These are phyloP conservation scores for Eragrostis curvula DNA, from an alignment of 176 grass and related monocot species.

Conservation along the genomic window DNA sequence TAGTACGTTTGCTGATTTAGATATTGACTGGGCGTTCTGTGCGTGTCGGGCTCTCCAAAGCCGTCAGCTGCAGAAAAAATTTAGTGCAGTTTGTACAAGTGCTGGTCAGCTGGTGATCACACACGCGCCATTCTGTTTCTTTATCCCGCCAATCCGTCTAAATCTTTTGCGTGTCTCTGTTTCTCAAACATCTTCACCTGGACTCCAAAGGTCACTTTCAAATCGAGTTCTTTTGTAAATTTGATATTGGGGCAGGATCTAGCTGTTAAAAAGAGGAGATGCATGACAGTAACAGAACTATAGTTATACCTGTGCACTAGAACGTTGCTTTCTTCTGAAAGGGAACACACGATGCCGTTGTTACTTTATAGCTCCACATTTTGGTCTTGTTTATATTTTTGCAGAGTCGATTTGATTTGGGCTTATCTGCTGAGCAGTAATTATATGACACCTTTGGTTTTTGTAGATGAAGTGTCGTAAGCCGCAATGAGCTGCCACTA, in stretches of 20 bases:
- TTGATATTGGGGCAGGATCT: constrained; percentile 11
- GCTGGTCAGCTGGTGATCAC: not conserved
- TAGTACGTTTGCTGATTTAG: no score
- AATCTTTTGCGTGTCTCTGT: constrained; percentile 47
- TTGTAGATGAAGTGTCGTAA: not conserved
- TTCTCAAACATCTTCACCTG: constrained; percentile 27
- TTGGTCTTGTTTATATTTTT: not conserved
- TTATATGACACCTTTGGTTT: not conserved
- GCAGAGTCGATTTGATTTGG: constrained; percentile 1
- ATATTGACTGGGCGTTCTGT: not conserved
- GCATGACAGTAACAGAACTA: constrained; percentile 20
- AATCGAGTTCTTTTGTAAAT: constrained; percentile 4
- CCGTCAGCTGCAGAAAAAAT: not conserved
- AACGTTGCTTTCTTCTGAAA: constrained; percentile 32
- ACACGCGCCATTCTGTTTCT: not conserved
- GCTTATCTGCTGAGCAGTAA: constrained; percentile 8
- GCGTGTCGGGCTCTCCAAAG: not conserved
- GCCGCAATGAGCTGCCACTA: not conserved
- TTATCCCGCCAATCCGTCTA: not conserved
- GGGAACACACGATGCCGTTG: not conserved
- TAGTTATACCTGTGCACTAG: constrained; percentile 16
- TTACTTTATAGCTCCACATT: not conserved
- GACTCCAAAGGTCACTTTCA: constrained; percentile 18
- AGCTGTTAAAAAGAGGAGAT: not conserved
- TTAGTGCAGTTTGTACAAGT: not conserved